Evolutionary conservation across 2,329 filamentous ascomycete genomes (phyloP).

Genomic region (Microdochium bolleyi): DNA sequence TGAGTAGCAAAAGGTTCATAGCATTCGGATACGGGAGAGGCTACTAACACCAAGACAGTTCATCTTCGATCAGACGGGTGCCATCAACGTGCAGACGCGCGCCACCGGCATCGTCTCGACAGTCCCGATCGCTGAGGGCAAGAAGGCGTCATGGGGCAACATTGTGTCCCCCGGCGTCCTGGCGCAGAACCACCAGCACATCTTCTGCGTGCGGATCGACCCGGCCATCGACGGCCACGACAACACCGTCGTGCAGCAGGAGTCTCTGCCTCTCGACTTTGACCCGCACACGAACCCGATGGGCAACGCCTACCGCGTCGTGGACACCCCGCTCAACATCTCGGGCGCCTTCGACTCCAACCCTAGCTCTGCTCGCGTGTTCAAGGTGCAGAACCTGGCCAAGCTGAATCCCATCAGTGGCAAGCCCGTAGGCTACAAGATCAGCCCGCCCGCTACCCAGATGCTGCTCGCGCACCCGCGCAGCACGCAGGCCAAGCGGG

Average conservation of each 20-base stretch:
- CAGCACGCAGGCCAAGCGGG: slow-evolving; percentile 14
- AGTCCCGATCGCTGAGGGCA: slow-evolving; percentile 42
- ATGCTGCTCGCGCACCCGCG: slow-evolving; percentile 19
- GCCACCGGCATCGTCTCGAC: slow-evolving; percentile 16
- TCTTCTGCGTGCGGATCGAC: slow-evolving; percentile 59
- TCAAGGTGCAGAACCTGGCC: slow-evolving; percentile 25
- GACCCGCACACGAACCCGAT: slow-evolving; percentile 63
- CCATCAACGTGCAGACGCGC: slow-evolving; percentile 49
- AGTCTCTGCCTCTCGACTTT: slow-evolving; percentile 31
- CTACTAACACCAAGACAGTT: slow-evolving; percentile 26
- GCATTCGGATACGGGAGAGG: too few relatives aligned
- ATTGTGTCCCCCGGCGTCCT: slow-evolving; percentile 56
- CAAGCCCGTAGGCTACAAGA: slow-evolving; percentile 26
- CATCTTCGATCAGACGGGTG: slow-evolving; percentile 53
- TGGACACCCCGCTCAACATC: slow-evolving; percentile 29
- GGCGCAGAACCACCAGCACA: slow-evolving; percentile 64
- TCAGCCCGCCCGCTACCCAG: slow-evolving; percentile 25
- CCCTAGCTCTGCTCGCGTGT: slow-evolving; percentile 27
- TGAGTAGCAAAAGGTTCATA: too few relatives aligned
- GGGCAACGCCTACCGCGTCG: slow-evolving; percentile 51
- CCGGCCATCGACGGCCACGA: slow-evolving; percentile 49
- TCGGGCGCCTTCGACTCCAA: slow-evolving; percentile 33
- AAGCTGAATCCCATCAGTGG: slow-evolving; percentile 23
- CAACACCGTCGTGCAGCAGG: slow-evolving; percentile 39
- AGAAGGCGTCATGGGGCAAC: slow-evolving; percentile 48